A percentile compares a stretch with the other conserved stretches of the same genome.
Conservation (phyloP, 352 stramenopile genomes). For the Elongisporangium undulatum region DNA sequence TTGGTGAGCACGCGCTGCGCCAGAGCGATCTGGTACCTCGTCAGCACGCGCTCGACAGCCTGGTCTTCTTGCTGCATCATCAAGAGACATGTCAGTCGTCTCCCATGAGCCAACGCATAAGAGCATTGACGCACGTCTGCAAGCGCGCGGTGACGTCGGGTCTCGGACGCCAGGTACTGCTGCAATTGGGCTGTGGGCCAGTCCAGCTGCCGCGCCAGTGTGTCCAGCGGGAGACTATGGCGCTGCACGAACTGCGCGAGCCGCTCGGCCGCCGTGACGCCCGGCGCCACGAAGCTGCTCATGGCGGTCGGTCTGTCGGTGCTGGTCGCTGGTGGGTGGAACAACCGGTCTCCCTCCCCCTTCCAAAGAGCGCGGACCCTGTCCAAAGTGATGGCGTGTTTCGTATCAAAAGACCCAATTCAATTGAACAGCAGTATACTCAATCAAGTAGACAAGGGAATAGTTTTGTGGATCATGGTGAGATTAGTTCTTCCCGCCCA, state of each 20-base stretch:
- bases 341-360: constrained; percentile 1
- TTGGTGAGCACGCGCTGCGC: constrained; percentile 32
- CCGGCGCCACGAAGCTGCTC: constrained; percentile 3
- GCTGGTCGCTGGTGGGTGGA: constrained; percentile 3
- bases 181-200: constrained; percentile 50
- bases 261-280: constrained; percentile 31
- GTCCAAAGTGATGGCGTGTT: background rate
- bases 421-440: background rate
- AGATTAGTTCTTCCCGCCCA: background rate
- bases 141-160: constrained; percentile 24
- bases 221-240: constrained; percentile 35
- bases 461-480: background rate
- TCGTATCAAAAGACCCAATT: background rate
- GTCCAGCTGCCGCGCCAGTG: constrained; percentile 43
- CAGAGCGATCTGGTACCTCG: constrained; percentile 44
- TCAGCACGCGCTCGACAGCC: constrained; percentile 21
- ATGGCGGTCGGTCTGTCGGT: background rate
- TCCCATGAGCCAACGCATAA: constrained; percentile 1
- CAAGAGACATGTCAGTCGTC: constrained; percentile 4
- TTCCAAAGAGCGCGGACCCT: background rate
- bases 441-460: background rate
- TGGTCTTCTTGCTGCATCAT: constrained; percentile 3
- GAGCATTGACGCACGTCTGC: constrained; percentile 21
- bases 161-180: constrained; percentile 46
- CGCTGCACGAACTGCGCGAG: constrained; percentile 61